phyloP scores from a whole-genome alignment of 495 filamentous ascomycete species.

The Neurospora sublineolata region DNA sequence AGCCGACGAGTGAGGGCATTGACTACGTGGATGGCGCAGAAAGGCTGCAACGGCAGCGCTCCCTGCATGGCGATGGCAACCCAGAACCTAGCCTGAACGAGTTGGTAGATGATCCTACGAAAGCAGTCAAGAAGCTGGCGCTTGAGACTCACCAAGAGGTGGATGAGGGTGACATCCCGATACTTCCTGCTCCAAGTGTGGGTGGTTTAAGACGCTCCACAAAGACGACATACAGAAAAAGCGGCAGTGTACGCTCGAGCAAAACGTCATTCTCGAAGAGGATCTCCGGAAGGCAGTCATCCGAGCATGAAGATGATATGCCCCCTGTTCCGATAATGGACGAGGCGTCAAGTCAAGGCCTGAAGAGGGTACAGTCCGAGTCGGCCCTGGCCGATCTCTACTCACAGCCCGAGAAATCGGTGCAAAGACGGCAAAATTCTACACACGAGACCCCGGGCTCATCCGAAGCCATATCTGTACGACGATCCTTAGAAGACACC shows the following conservation, averaged over 20 bases:
- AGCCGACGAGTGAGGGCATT: constrained; percentile 51
- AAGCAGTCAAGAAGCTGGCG: constrained; percentile 54
- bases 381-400: constrained; percentile 48
- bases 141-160: constrained; percentile 26
- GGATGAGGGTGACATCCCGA: constrained; percentile 64
- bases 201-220: constrained; percentile 81
- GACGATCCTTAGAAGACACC: neutral
- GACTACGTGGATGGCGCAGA: constrained; percentile 84
- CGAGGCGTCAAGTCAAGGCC: constrained; percentile 39
- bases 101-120: constrained; percentile 70
- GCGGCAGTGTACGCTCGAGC: constrained; percentile 54
- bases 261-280: constrained; percentile 60
- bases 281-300: constrained; percentile 35
- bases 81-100: constrained; percentile 58
- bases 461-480: neutral
- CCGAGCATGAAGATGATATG: constrained; percentile 49
- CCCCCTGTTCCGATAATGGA: constrained; percentile 36
- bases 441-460: constrained; percentile 16
- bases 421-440: constrained; percentile 33
- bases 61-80: constrained; percentile 37
- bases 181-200: constrained; percentile 67
- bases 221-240: constrained; percentile 74
- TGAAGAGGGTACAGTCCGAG: constrained; percentile 66
- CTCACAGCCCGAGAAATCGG: constrained; percentile 37
- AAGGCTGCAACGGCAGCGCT: constrained; percentile 63